Conservation (phyloP, 257 asterid genomes). For the Buddleja alternifolia region DNA sequence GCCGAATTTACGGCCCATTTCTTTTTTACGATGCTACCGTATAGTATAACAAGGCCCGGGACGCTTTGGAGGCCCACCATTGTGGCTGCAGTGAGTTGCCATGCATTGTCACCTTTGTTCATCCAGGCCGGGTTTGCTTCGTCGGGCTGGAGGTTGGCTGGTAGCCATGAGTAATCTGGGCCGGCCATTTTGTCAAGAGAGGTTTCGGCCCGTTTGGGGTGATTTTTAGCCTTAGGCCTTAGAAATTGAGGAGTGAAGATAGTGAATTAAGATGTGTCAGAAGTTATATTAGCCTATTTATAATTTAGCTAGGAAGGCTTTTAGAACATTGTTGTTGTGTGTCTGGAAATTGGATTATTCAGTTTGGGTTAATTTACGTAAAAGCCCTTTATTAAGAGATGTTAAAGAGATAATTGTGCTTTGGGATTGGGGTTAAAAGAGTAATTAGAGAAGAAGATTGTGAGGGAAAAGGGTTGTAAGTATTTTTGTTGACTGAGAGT, state of each 20-base stretch:
- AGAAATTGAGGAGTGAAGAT: neutral
- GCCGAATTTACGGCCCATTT: conserved; percentile 88
- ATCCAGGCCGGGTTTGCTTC: conserved; percentile 62
- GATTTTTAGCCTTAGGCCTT: neutral
- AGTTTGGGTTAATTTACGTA: conserved; percentile 19
- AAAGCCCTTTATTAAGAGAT: neutral
- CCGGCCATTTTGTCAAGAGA: conserved; percentile 9
- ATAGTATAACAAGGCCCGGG: conserved; percentile 68
- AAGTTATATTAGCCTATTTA: conserved; percentile 11
- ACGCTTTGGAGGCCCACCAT: conserved; percentile 77
- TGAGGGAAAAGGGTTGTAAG: neutral
- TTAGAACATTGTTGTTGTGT: conserved; percentile 5
- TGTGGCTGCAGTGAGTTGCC: conserved; percentile 81
- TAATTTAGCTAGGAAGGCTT: neutral
- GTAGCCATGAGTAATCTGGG: conserved; percentile 41
- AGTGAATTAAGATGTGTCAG: neutral
- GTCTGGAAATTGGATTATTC: conserved; percentile 9
- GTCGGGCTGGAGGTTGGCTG: conserved; percentile 40
- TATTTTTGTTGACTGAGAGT: conserved; percentile 32
- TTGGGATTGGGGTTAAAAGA: neutral
- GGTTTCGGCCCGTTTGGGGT: neutral
- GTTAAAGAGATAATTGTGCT: neutral
- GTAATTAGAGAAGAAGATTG: neutral
- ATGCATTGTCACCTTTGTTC: conserved; percentile 78
- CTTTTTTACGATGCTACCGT: conserved; percentile 84